Evolutionary conservation across 106 monocot genomes (phyloP), one percentile per base, ranked within the genome.

Genomic region (Xerophyta viscosa): DNA sequence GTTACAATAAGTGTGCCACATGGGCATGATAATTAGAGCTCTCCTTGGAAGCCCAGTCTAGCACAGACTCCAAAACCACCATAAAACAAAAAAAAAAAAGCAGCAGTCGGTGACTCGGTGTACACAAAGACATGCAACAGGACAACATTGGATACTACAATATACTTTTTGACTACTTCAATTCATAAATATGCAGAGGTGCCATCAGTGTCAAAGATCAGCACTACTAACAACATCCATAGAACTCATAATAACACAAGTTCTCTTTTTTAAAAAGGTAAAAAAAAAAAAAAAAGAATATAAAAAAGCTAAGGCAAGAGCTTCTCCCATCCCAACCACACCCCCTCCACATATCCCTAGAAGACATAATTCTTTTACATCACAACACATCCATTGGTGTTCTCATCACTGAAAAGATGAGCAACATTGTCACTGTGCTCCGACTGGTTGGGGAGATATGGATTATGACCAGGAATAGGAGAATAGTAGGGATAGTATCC

Each of bases 381-480:
- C 48, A 92, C 63, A 45, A 58, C 56, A 74, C 91, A 92, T 24
- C 78, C 69, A 42, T 50, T 70, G 36, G 86, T 70, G 60, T 92
- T 92, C 76, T 92, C 91, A 60, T 92, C 91, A 45, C 79, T 86
- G 76, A 92, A 92, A 53, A 92, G 71, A 66, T 82, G 69, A 24
- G 57, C 69, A 43, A 61, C 72, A 50, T 82, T 73, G n/a, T 68
- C 72, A 45, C 70, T 48, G 19, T 20, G 30, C 14, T 78, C 67
- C 3, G 56, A 24, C 28, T 64, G 60, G 47, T 46, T 24, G 19
- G 8, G 33, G 57, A 20, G 25, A 28, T 63, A 64, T 33, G 61
- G 67, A 48, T 45, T 55, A 6, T 64, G 58, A n/a, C n/a, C n/a
- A n/a, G n/a, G n/a, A n/a, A n/a, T n/a, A 36, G 36, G 45, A 49